Conservation (phyloP, 1,139 yeast species). For the Yamadazyma atmosphaerica region DNA sequence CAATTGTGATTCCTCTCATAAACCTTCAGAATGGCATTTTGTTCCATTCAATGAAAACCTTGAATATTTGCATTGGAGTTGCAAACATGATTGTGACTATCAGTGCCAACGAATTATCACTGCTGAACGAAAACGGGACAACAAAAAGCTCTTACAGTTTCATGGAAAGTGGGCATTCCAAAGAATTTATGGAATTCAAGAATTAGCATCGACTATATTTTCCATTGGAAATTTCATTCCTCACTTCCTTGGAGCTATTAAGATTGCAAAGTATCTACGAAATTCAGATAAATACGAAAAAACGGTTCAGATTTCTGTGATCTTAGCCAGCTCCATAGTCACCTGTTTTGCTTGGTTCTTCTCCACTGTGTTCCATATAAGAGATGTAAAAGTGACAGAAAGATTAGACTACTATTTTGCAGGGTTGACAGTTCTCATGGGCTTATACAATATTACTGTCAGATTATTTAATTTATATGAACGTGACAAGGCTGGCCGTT, state of each 20-base stretch:
- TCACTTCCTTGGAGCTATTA: conserved; percentile 59
- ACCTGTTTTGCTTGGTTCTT: conserved; percentile 89
- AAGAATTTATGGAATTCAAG: conserved; percentile 77
- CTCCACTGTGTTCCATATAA: conserved; percentile 82
- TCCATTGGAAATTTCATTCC: conserved; percentile 79
- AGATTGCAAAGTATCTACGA: conserved; percentile 25
- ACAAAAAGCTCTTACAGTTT: conserved; percentile 68
- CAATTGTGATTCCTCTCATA: conserved; percentile 13
- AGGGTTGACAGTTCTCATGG: conserved; percentile 79
- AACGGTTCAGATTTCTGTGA: conserved; percentile 36
- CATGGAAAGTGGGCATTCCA: conserved; percentile 98
- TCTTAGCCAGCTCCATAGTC: conserved; percentile 42
- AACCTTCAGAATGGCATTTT: conserved; percentile 22
- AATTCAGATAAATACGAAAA: conserved; percentile 12
- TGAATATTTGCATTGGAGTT: conserved; percentile 67
- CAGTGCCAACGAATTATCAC: conserved; percentile 83
- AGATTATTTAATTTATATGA: conserved; percentile 39
- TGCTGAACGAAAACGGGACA: conserved; percentile 38
- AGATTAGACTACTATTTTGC: conserved; percentile 90
- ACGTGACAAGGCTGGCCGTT: conserved; percentile 17
- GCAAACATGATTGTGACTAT: conserved; percentile 85
- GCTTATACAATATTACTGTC: conserved; percentile 67
- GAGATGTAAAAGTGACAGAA: conserved; percentile 81
- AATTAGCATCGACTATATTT: conserved; percentile 77
- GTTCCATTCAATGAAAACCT: conserved; percentile 37